Conservation (phyloP, 2,329 filamentous ascomycete genomes). For the Cladosporium cucumerinum region DNA sequence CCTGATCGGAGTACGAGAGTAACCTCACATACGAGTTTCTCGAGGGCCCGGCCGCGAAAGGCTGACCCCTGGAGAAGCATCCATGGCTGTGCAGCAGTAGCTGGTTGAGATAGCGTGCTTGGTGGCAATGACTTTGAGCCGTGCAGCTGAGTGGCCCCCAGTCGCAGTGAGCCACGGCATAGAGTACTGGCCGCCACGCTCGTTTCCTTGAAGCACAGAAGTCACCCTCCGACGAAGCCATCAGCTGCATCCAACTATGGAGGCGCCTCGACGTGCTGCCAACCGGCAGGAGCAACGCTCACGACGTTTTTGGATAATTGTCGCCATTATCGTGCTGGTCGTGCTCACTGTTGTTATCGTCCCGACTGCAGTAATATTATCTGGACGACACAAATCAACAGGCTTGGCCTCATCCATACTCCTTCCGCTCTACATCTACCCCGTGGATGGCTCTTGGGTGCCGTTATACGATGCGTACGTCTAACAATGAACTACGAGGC, state of each 20-base stretch:
- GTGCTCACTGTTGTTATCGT: constrained; percentile 20
- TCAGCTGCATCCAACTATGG: constrained; percentile 4
- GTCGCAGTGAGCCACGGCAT: neutral
- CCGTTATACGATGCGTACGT: constrained; percentile 23
- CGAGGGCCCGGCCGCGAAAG: neutral
- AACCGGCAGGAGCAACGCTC: constrained; percentile 17
- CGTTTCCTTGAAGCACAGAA: neutral
- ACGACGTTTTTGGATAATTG: constrained; percentile 15
- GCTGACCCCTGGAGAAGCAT: neutral
- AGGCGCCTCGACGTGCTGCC: constrained; percentile 16
- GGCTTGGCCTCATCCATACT: constrained; percentile 20
- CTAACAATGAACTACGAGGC: too few relatives aligned
- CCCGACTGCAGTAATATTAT: constrained; percentile 20
- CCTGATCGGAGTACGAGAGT: neutral
- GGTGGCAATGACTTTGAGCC: neutral
- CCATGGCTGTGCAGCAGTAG: neutral
- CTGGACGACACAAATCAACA: constrained; percentile 11
- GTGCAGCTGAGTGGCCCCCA: neutral
- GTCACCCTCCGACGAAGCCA: constrained; percentile 1
- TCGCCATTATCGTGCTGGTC: constrained; percentile 14
- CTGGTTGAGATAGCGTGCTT: neutral
- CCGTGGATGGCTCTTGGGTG: constrained; percentile 18
- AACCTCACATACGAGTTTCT: constrained; percentile 9
- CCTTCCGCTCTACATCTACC: constrained; percentile 24
- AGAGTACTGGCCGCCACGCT: neutral